Evolutionary conservation across 108 stramenopile species (phyloP).

Genomic region (Nannochloropsis salina): DNA sequence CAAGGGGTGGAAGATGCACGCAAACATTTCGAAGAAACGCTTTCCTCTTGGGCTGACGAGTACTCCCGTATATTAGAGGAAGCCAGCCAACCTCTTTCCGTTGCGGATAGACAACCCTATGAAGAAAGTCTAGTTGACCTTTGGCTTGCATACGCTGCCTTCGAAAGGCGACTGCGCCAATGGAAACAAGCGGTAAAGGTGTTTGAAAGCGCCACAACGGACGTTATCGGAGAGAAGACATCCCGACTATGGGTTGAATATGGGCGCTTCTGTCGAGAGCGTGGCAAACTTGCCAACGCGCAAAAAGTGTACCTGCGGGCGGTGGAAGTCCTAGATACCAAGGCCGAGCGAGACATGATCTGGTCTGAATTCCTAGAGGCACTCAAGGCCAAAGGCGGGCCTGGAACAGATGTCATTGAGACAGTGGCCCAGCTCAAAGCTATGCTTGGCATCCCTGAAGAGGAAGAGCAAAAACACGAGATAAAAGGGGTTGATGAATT

Average conservation of each 20-base stretch:
- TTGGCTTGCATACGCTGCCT: slow-evolving; percentile 10
- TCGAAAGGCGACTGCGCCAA: slow-evolving; percentile 3
- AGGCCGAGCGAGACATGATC: slow-evolving; percentile 1
- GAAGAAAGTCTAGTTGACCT: slow-evolving; percentile 12
- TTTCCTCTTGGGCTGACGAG: not conserved
- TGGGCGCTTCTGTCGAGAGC: slow-evolving; percentile 14
- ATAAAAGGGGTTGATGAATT: not conserved
- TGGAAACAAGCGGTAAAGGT: slow-evolving; percentile 22
- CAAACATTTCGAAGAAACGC: not conserved
- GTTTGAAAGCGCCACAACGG: slow-evolving; percentile 18
- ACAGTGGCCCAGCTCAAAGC: not conserved
- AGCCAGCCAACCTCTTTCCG: slow-evolving; percentile 1
- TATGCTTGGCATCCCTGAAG: slow-evolving; percentile 5
- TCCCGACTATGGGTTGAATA: not conserved
- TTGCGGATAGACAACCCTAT: not conserved
- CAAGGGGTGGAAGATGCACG: not conserved
- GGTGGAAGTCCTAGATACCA: not conserved
- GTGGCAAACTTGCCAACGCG: slow-evolving; percentile 18
- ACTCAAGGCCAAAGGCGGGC: not conserved
- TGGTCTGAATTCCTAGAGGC: slow-evolving; percentile 16
- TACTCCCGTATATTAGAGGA: not conserved
- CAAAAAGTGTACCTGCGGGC: slow-evolving; percentile 26
- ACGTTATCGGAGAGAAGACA: slow-evolving; percentile 5
- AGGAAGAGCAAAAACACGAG: not conserved
- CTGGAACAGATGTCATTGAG: not conserved